Percentiles rank a stretch among this genome's conserved stretches.
These are phyloP conservation scores for Colletotrichum acutatum DNA, from an alignment of 2,329 filamentous ascomycete genomes.

Conservation along the genomic window DNA sequence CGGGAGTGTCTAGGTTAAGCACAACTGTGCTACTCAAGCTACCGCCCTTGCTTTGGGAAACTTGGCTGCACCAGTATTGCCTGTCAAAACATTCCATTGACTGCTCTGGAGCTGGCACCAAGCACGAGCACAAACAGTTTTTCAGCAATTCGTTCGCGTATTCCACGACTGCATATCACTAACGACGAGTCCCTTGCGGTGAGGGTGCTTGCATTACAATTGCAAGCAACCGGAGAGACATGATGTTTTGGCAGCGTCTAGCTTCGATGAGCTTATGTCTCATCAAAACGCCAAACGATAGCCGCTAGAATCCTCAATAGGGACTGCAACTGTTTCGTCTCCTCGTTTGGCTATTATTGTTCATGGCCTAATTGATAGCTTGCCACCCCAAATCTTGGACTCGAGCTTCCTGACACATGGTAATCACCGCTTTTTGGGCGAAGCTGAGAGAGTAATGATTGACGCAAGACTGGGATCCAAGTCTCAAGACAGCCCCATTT, in stretches of 20 bases:
- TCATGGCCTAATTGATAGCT: constrained; percentile 1
- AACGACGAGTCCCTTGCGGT: constrained; percentile 15
- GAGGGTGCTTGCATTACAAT: constrained; percentile 21
- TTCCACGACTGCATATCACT: background rate
- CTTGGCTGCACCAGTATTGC: background rate
- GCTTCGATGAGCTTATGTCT: background rate
- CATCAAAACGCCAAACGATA: background rate
- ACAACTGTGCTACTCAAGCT: background rate
- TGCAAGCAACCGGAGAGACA: constrained; percentile 16
- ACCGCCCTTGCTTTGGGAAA: background rate
- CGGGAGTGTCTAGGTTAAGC: background rate
- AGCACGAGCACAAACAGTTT: background rate
- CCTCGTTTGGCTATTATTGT: background rate
- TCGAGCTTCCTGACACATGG: background rate
- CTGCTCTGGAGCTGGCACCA: background rate
- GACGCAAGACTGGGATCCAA: background rate
- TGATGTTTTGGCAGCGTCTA: background rate
- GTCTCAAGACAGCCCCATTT: constrained; percentile 3
- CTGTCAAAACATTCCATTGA: background rate
- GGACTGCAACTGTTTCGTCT: background rate
- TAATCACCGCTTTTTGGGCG: background rate
- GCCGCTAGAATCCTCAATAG: background rate
- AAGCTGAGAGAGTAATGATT: background rate
- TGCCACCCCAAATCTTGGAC: background rate
- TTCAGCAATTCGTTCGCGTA: background rate